Percentiles rank a stretch among this genome's conserved stretches.
These are phyloP conservation scores for Themeda triandra DNA, from an alignment of 176 grass and related monocot genomes.

Conservation along the genomic window DNA sequence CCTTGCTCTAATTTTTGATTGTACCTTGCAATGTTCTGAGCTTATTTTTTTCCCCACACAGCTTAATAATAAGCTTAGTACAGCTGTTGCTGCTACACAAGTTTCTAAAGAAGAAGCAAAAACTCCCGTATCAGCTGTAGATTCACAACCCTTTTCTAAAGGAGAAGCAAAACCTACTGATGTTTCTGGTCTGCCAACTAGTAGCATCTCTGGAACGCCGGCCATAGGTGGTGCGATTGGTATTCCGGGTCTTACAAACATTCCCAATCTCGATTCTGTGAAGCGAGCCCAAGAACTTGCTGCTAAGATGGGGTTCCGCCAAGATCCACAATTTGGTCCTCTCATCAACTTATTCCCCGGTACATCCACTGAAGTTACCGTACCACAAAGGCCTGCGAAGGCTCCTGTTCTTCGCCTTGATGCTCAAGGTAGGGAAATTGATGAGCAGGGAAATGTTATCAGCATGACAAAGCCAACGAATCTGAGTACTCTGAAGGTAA, in stretches of 20 bases:
- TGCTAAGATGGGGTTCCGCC: conserved; percentile 92
- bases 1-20: conserved; percentile 21
- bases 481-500: conserved; percentile 94
- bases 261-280: conserved; percentile 86
- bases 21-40: conserved; percentile 22
- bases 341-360: conserved; percentile 92
- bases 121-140: conserved; percentile 19
- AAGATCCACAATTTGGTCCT: conserved; percentile 85
- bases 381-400: conserved; percentile 74
- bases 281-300: conserved; percentile 89
- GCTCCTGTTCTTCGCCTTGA: conserved; percentile 83
- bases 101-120: conserved; percentile 48
- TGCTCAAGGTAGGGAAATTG: conserved; percentile 93
- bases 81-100: conserved; percentile 33
- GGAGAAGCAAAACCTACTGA: not conserved
- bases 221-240: conserved; percentile 21
- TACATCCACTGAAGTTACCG: conserved; percentile 58
- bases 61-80: conserved; percentile 79
- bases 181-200: conserved; percentile 6
- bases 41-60: conserved; percentile 18
- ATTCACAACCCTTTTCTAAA: conserved; percentile 26
- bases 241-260: conserved; percentile 65
- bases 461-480: conserved; percentile 67
- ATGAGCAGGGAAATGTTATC: conserved; percentile 88
- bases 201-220: conserved; percentile 23